Percentiles rank a stretch among this genome's conserved stretches.
Conservation (phyloP, 164 flowering plant species). For the Tinospora cordifolia region DNA sequence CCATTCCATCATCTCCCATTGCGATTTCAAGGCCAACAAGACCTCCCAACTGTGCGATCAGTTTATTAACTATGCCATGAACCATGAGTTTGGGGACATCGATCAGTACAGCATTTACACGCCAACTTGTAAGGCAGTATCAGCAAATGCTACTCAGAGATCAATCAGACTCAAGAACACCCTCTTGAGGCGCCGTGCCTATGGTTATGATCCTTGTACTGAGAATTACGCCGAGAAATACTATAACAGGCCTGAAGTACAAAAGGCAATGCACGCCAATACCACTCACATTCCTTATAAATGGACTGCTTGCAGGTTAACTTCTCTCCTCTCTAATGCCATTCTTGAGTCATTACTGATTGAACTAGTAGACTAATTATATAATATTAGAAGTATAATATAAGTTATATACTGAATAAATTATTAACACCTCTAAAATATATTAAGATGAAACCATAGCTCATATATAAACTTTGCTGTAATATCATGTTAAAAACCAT, state of each 20-base stretch:
- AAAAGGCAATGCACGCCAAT: conserved; percentile 78
- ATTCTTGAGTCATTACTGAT: background rate
- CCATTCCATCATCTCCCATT: conserved; percentile 38
- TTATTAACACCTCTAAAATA: no score
- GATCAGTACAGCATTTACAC: conserved; percentile 88
- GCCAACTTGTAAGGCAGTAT: conserved; percentile 33
- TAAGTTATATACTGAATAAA: no score
- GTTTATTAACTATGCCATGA: conserved; percentile 39
- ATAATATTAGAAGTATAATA: no score
- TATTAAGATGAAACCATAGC: no score
- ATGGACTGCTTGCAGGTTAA: conserved; percentile 97
- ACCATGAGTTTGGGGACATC: conserved; percentile 69
- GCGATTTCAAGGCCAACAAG: conserved; percentile 38
- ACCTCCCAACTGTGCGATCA: conserved; percentile 35
- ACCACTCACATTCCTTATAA: conserved; percentile 52
- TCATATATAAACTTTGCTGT: no score
- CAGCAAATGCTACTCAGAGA: conserved; percentile 9
- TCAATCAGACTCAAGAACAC: conserved; percentile 40
- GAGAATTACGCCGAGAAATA: conserved; percentile 74
- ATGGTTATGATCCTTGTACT: conserved; percentile 81
- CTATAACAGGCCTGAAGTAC: conserved; percentile 71
- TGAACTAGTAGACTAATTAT: no score
- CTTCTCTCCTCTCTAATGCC: background rate
- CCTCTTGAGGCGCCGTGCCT: conserved; percentile 34
- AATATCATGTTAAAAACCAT: no score